phyloP scores from a whole-genome alignment of 257 asterid genomes.

The Ballota nigra region DNA sequence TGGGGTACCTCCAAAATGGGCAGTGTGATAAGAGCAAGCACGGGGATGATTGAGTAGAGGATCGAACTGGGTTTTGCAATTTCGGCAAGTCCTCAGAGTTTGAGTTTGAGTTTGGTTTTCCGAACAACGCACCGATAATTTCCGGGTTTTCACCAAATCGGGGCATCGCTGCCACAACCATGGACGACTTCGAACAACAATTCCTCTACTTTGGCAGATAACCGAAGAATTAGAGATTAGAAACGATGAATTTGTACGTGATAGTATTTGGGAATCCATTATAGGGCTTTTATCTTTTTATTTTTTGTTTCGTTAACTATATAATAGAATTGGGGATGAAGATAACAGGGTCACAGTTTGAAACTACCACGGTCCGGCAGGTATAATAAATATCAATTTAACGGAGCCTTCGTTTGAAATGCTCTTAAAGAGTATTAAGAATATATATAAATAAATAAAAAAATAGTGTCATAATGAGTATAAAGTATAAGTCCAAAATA shows the following conservation, averaged over 20 bases:
- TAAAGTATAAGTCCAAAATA: no score
- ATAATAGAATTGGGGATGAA: neutral
- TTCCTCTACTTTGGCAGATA: slow-evolving; percentile 10
- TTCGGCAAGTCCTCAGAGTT: slow-evolving; percentile 69
- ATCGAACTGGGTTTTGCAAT: slow-evolving; percentile 84
- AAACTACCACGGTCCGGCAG: no score
- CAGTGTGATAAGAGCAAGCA: slow-evolving; percentile 82
- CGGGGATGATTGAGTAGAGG: slow-evolving; percentile 79
- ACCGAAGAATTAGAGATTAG: slow-evolving; percentile 19
- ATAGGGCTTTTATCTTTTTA: slow-evolving; percentile 13
- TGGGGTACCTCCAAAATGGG: slow-evolving; percentile 86
- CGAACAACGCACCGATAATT: slow-evolving; percentile 49
- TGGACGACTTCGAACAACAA: slow-evolving; percentile 16
- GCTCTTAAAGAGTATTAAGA: no score
- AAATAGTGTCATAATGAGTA: no score
- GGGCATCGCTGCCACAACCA: neutral
- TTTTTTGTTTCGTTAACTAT: neutral
- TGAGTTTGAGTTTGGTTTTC: slow-evolving; percentile 36
- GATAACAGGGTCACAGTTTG: no score
- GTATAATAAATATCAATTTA: no score
- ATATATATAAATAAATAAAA: no score
- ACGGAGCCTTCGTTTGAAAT: no score
- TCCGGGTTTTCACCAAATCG: slow-evolving; percentile 27
- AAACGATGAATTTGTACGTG: slow-evolving; percentile 26
- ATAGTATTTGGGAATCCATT: slow-evolving; percentile 35